phyloP scores from a whole-genome alignment of 768 basidiomycete species.

The Macrocybe gigantea region DNA sequence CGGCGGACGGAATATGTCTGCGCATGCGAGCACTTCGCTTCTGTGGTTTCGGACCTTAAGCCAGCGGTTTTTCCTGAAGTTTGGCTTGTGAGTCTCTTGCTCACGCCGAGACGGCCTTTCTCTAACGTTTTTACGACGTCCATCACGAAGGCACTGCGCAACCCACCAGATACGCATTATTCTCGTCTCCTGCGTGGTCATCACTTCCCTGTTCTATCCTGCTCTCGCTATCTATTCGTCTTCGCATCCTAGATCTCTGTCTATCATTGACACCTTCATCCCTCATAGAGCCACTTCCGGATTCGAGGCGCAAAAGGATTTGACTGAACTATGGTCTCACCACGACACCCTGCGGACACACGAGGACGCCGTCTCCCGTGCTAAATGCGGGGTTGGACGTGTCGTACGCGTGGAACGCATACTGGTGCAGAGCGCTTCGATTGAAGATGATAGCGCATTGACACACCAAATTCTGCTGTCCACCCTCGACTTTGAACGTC shows the following conservation, averaged over 20 bases:
- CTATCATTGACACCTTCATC: constrained; percentile 60
- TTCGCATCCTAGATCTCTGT: constrained; percentile 58
- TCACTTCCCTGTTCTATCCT: constrained; percentile 87
- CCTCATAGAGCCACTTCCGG: constrained; percentile 47
- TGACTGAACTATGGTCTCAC: constrained; percentile 68
- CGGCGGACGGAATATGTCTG: constrained; percentile 8
- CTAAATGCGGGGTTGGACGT: constrained; percentile 62
- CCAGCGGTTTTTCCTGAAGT: constrained; percentile 57
- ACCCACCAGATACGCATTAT: constrained; percentile 88
- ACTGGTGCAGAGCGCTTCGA: constrained; percentile 52
- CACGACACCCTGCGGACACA: constrained; percentile 57
- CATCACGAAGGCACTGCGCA: constrained; percentile 64
- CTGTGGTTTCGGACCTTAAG: constrained; percentile 36
- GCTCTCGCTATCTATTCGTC: constrained; percentile 81
- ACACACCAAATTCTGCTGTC: constrained; percentile 58
- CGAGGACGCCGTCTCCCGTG: constrained; percentile 66
- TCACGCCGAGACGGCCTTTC: constrained; percentile 1
- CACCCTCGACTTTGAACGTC: constrained; percentile 59
- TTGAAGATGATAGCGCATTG: constrained; percentile 46
- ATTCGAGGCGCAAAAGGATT: constrained; percentile 52
- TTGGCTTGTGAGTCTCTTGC: constrained; percentile 64
- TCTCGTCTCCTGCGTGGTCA: constrained; percentile 81
- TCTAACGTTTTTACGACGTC: neutral
- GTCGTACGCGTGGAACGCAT: constrained; percentile 76
- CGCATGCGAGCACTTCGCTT: constrained; percentile 17